These are phyloP conservation scores for Fibroporia radiculosa DNA, from an alignment of 768 basidiomycete species.

Conservation along the genomic window DNA sequence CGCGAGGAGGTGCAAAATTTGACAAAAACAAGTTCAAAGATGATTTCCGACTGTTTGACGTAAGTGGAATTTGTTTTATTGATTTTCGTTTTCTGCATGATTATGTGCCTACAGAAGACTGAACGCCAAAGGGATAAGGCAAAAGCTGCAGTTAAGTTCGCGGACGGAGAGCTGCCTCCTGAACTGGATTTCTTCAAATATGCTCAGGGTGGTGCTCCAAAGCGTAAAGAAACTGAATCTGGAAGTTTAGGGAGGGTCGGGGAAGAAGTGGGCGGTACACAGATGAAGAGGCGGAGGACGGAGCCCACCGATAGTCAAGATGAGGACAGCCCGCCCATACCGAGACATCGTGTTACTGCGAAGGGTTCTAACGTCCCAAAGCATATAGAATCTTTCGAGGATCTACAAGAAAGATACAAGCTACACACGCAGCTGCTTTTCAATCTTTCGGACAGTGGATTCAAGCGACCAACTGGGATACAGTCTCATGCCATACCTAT, in stretches of 20 bases:
- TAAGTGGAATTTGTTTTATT: slow-evolving; percentile 20
- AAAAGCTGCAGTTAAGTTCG: slow-evolving; percentile 16
- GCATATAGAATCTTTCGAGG: slow-evolving; percentile 50
- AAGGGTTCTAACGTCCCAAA: slow-evolving; percentile 69
- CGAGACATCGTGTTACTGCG: slow-evolving; percentile 58
- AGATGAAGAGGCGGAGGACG: slow-evolving; percentile 23
- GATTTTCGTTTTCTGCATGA: not conserved
- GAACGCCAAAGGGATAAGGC: slow-evolving; percentile 16
- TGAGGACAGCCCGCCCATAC: slow-evolving; percentile 21
- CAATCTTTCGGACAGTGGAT: slow-evolving; percentile 57
- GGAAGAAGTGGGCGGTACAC: slow-evolving; percentile 4
- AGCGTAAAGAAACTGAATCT: slow-evolving; percentile 36
- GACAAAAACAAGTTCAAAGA: slow-evolving; percentile 66
- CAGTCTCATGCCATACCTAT: slow-evolving; percentile 78
- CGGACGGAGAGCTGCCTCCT: slow-evolving; percentile 51
- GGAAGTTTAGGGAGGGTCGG: slow-evolving; percentile 6
- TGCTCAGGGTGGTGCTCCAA: slow-evolving; percentile 45
- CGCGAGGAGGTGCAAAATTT: slow-evolving; percentile 78
- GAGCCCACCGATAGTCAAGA: slow-evolving; percentile 18
- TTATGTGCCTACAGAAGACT: slow-evolving; percentile 17
- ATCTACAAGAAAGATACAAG: slow-evolving; percentile 47
- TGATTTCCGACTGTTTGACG: slow-evolving; percentile 68
- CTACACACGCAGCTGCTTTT: slow-evolving; percentile 52
- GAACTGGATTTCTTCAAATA: slow-evolving; percentile 94
- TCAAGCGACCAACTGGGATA: slow-evolving; percentile 67